phyloP scores from a whole-genome alignment of 2,329 filamentous ascomycete genomes.

The Thermothelomyces thermophilus region DNA sequence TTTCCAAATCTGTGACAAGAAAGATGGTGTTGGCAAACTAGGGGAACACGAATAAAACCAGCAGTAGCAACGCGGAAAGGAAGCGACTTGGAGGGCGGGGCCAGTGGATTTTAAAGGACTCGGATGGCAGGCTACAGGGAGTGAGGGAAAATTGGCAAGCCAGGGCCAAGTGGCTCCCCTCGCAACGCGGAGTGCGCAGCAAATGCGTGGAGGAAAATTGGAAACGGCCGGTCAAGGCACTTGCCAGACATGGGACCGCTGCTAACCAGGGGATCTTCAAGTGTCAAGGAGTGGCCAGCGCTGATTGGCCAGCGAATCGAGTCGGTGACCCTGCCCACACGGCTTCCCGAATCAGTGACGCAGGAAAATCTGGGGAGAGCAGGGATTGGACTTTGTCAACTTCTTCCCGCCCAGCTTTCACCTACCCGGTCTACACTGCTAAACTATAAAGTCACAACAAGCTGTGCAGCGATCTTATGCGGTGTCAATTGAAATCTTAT shows the following conservation, averaged over 20 bases:
- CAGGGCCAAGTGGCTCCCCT: conserved; percentile 3
- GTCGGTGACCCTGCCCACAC: conserved; percentile 5
- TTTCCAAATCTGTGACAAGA: neutral
- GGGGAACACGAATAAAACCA: neutral
- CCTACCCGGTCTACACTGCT: neutral
- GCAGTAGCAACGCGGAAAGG: conserved; percentile 7
- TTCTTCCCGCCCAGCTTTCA: neutral
- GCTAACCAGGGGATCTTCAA: conserved; percentile 9
- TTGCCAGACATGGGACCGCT: conserved; percentile 3
- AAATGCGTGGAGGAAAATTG: conserved; percentile 21
- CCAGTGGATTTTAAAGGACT: conserved; percentile 19
- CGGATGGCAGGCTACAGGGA: conserved; percentile 11
- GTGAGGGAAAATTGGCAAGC: neutral
- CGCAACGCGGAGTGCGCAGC: conserved; percentile 5
- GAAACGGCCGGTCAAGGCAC: conserved; percentile 17
- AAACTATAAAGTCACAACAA: neutral
- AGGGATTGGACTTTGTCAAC: conserved; percentile 10
- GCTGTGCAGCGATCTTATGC: no score
- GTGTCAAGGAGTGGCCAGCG: conserved; percentile 2
- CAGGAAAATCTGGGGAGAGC: conserved; percentile 23
- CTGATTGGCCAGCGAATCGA: conserved; percentile 15
- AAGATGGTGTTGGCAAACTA: neutral
- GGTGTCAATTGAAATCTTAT: no score
- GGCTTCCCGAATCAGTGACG: conserved; percentile 13
- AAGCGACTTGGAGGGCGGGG: conserved; percentile 17